These are phyloP conservation scores for Crepidotus variabilis DNA, from an alignment of 768 basidiomycete genomes.

Conservation along the genomic window DNA sequence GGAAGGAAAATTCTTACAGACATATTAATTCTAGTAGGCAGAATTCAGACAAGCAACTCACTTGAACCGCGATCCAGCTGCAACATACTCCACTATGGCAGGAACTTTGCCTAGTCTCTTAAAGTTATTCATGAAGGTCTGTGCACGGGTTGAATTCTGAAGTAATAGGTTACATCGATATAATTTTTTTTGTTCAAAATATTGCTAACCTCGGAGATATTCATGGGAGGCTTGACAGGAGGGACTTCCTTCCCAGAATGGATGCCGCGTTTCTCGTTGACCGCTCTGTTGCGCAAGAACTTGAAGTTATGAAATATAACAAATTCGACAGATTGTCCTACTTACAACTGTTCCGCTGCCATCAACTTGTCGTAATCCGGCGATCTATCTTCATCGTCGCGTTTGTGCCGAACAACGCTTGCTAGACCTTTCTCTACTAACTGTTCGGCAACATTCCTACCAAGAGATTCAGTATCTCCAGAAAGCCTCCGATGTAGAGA, in stretches of 20 bases:
- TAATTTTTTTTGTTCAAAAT: background rate
- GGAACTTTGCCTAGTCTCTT: constrained; percentile 83
- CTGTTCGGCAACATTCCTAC: constrained; percentile 88
- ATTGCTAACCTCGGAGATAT: constrained; percentile 78
- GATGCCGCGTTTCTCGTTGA: constrained; percentile 73
- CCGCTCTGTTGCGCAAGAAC: constrained; percentile 50
- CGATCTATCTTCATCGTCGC: constrained; percentile 96
- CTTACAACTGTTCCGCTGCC: constrained; percentile 89
- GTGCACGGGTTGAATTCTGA: constrained; percentile 69
- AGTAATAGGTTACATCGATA: background rate
- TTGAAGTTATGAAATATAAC: background rate
- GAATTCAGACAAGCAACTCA: constrained; percentile 25
- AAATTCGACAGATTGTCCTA: constrained; percentile 8
- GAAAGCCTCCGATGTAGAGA: background rate
- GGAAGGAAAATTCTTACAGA: constrained; percentile 70
- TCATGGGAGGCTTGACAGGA: constrained; percentile 75
- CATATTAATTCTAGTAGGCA: background rate
- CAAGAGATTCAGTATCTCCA: background rate
- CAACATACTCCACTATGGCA: constrained; percentile 90
- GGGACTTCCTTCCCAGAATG: constrained; percentile 91
- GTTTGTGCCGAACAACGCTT: constrained; percentile 84
- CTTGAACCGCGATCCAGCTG: constrained; percentile 96
- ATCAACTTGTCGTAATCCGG: constrained; percentile 94
- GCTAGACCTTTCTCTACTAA: constrained; percentile 92
- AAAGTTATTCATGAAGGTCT: constrained; percentile 86